Evolutionary conservation across 768 basidiomycete species (phyloP).

Genomic region (Xerocomellus amylosporus): DNA sequence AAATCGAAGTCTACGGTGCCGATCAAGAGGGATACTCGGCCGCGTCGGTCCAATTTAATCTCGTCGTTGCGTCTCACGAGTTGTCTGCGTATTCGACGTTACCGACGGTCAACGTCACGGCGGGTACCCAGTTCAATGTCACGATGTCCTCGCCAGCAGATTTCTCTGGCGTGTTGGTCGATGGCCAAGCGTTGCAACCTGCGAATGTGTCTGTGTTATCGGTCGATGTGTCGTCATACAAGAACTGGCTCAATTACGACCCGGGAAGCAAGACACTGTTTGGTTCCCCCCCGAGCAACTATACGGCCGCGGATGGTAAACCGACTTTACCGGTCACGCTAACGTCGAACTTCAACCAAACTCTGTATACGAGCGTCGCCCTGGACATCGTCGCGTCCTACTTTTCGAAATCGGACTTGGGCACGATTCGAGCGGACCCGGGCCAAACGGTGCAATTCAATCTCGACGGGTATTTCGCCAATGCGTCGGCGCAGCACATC

Average conservation of each 20-base stretch:
- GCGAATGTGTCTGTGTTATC: slow-evolving; percentile 53
- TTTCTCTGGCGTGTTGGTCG: slow-evolving; percentile 61
- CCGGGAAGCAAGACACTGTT: slow-evolving; percentile 50
- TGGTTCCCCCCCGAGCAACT: slow-evolving; percentile 57
- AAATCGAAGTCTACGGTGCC: slow-evolving; percentile 63
- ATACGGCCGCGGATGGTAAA: slow-evolving; percentile 33
- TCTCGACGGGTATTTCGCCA: slow-evolving; percentile 56
- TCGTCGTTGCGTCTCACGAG: slow-evolving; percentile 69
- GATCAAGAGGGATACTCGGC: slow-evolving; percentile 74
- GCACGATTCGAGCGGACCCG: slow-evolving; percentile 52
- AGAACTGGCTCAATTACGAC: slow-evolving; percentile 63
- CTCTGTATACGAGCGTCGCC: slow-evolving; percentile 57
- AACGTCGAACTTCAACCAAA: slow-evolving; percentile 64
- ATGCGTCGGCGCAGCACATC: slow-evolving; percentile 36
- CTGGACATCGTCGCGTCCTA: slow-evolving; percentile 70
- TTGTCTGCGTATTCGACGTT: slow-evolving; percentile 50
- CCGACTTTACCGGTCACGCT: slow-evolving; percentile 58
- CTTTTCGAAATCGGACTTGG: slow-evolving; percentile 58
- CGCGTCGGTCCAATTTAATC: slow-evolving; percentile 53
- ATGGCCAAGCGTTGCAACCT: slow-evolving; percentile 55
- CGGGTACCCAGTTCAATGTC: slow-evolving; percentile 50
- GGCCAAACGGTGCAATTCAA: slow-evolving; percentile 52
- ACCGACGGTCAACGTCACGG: slow-evolving; percentile 71
- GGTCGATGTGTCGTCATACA: slow-evolving; percentile 58
- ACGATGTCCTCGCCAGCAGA: slow-evolving; percentile 53